Percentiles rank a stretch among this genome's conserved stretches.
Conservation (phyloP, 352 stramenopile genomes). For the Paralagenidium karlingii region DNA sequence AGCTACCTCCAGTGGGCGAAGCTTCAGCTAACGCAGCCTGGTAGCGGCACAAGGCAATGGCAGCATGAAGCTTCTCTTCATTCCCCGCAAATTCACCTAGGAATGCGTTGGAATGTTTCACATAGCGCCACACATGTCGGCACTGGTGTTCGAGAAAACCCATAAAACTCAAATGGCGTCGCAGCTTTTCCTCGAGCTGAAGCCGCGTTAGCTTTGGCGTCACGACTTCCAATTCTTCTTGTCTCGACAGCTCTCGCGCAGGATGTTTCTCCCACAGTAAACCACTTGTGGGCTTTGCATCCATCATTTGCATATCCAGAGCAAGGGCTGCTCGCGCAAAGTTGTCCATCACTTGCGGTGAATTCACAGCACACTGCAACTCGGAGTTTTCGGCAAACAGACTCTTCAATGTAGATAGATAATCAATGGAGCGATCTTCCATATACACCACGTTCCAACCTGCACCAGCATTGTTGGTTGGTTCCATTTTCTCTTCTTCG, state of each 20-base stretch:
- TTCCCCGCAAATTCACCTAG: conserved; percentile 40
- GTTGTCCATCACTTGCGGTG: too few species aligned
- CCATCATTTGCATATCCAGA: conserved; percentile 58
- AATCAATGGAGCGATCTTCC: too few species aligned
- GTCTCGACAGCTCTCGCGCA: conserved; percentile 4
- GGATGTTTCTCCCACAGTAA: conserved; percentile 54
- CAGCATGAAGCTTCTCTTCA: conserved; percentile 65
- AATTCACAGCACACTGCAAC: too few species aligned
- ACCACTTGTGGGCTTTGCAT: conserved; percentile 69
- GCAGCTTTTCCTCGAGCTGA: conserved; percentile 70
- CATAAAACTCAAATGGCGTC: conserved; percentile 41
- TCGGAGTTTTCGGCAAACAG: too few species aligned
- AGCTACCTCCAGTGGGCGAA: conserved; percentile 13
- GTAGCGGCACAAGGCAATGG: conserved; percentile 64
- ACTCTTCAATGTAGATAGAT: too few species aligned
- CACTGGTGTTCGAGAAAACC: conserved; percentile 55
- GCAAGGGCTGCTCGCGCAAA: conserved; percentile 46
- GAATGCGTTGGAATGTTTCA: conserved; percentile 36
- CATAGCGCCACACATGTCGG: conserved; percentile 37
- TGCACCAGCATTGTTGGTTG: too few species aligned
- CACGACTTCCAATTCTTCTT: conserved; percentile 17
- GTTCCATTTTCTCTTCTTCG: too few species aligned
- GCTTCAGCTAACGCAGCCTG: conserved; percentile 16
- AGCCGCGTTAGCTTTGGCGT: conserved; percentile 79
- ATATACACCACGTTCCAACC: too few species aligned